These are phyloP conservation scores for Zalaria obscura DNA, from an alignment of 2,329 filamentous ascomycete genomes.

Conservation along the genomic window DNA sequence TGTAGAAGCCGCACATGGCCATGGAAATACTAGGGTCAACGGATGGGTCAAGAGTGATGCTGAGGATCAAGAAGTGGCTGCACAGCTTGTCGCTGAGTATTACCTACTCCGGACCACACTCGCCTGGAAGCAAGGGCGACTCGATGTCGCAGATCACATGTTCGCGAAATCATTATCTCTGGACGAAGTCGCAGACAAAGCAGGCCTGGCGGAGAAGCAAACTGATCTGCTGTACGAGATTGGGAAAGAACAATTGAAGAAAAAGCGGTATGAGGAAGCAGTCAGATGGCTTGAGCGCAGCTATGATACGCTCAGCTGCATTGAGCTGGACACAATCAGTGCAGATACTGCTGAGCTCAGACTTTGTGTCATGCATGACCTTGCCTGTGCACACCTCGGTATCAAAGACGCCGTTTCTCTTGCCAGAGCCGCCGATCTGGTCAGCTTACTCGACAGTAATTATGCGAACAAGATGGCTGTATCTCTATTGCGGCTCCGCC, in stretches of 20 bases:
- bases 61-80: conserved; percentile 13
- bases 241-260: conserved; percentile 44
- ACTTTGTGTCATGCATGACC: conserved; percentile 48
- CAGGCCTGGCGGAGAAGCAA: conserved; percentile 43
- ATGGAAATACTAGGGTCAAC: conserved; percentile 1
- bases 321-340: conserved; percentile 42
- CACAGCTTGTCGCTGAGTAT: conserved; percentile 44
- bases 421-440: conserved; percentile 40
- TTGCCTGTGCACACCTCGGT: conserved; percentile 14
- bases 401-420: conserved; percentile 29
- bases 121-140: conserved; percentile 61
- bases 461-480: conserved; percentile 52
- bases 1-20: conserved; percentile 11
- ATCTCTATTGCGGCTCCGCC: conserved; percentile 52
- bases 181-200: conserved; percentile 27
- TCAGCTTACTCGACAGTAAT: conserved; percentile 50
- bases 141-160: conserved; percentile 68
- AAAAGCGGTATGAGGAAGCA: conserved; percentile 40
- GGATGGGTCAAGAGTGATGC: conserved; percentile 9
- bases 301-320: conserved; percentile 41
- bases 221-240: conserved; percentile 60
- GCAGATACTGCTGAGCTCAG: conserved; percentile 49
- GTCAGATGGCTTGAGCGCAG: conserved; percentile 62
- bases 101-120: conserved; percentile 50
- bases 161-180: conserved; percentile 43